A percentile compares a stretch with the other conserved stretches of the same genome.
Evolutionary conservation across 176 grass and related monocot genomes (phyloP).

Genomic region (Hyparrhenia diplandra): DNA sequence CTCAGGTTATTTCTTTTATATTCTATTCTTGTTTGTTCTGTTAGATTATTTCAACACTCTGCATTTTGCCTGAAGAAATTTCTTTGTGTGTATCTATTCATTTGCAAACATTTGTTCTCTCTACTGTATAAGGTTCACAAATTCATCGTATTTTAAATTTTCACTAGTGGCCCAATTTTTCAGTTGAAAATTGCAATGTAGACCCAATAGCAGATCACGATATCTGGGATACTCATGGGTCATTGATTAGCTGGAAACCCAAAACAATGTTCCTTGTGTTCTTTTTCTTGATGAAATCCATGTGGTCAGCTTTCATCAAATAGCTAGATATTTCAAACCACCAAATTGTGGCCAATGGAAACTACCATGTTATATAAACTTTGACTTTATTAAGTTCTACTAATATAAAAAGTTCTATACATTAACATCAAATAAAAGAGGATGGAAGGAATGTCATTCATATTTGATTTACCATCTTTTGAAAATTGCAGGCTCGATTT

Average conservation of each 20-base stretch:
- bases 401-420: background rate
- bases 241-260: background rate
- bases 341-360: too few relatives aligned
- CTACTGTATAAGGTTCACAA: background rate
- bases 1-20: conserved; percentile 55
- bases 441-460: background rate
- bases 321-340: background rate
- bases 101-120: background rate
- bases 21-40: background rate
- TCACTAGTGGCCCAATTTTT: background rate
- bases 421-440: background rate
- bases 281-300: background rate
- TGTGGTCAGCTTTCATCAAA: background rate
- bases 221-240: background rate
- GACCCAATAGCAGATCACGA: background rate
- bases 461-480: conserved; percentile 8
- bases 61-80: background rate
- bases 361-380: too few relatives aligned
- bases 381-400: too few relatives aligned
- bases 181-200: conserved; percentile 2
- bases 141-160: background rate
- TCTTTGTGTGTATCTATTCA: background rate
- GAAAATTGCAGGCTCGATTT: conserved; percentile 69
- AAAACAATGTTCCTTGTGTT: background rate
- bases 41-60: background rate